Percentiles rank a stretch among this genome's conserved stretches.
Conservation (phyloP, 31 red algal species). For the Endocladia muricata region DNA sequence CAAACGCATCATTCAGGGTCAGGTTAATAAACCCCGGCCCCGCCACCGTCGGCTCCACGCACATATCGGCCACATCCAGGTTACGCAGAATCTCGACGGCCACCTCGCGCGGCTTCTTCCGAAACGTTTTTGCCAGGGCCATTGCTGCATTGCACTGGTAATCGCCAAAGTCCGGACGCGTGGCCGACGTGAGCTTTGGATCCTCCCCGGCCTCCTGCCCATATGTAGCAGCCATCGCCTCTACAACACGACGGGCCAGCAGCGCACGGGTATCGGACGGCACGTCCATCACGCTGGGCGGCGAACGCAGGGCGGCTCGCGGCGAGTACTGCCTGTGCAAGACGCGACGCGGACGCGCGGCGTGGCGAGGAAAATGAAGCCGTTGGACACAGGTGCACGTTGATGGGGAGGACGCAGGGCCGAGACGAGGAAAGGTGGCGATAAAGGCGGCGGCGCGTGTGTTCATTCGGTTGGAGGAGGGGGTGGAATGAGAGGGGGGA, state of each 20-base stretch:
- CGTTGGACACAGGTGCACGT: no score
- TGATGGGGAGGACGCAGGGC: no score
- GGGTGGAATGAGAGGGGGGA: no score
- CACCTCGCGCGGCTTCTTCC: conserved; percentile 74
- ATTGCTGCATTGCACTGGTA: conserved; percentile 97
- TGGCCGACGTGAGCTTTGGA: conserved; percentile 82
- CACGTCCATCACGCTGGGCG: conserved; percentile 1
- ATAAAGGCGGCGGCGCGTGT: no score
- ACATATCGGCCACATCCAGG: conserved; percentile 60
- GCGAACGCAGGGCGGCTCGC: not conserved
- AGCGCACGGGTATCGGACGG: conserved; percentile 21
- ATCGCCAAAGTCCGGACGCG: conserved; percentile 90
- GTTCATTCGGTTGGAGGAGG: no score
- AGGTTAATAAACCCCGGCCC: conserved; percentile 98
- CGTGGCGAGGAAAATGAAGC: no score
- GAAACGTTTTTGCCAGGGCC: conserved; percentile 61
- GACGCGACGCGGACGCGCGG: no score
- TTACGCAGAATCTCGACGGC: conserved; percentile 62
- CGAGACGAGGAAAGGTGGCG: no score
- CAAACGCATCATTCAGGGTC: conserved; percentile 69
- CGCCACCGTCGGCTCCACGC: conserved; percentile 60
- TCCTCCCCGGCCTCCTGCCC: conserved; percentile 43
- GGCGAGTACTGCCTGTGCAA: not conserved
- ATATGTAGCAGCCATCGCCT: conserved; percentile 61
- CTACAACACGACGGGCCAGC: conserved; percentile 49